Base-by-base conservation (phyloP, 192 early-diverging fungal species). In the Backusella sp. region DNA sequence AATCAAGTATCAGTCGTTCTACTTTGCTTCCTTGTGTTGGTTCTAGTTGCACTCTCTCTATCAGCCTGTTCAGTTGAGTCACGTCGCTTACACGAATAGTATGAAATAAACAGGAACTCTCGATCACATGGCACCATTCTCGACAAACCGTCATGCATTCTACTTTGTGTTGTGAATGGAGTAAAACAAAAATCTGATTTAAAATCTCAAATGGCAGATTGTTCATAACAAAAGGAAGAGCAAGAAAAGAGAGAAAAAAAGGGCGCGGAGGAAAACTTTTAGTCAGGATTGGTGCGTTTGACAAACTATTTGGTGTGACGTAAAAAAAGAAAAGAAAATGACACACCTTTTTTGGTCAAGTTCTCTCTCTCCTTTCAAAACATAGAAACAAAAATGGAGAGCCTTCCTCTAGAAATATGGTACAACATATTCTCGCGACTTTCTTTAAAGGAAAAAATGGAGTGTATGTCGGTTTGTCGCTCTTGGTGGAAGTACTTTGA, bases 181-280 rank as follows among this genome's bases (percentile, higher is more conserved):
- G 56, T 62, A 28, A 62, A 62, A 62, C 12, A 62, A 62, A 62
- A 28, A 62, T 28, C 9, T 62, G 56, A 62, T 62, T 62, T 62
- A 62, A 62, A 62, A 62, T 62, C 56, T 62, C 56, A 28, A 28
- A 15, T 26, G 56, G 56, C 23, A 62, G 23, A 3, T 26, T 62
- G 56, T 62, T 62, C 56, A 62, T 62, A 15, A 26, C 11, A 62
- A 62, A 62, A 59, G 21, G 8, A 59, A 23, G 3, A 4, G 4
- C 21, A 59, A 59, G 23, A 26, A 28, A 23, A 26, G 4, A 26
- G 1, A 62, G n/a, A 62, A 59, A 59, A 59, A 59, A 26, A 28
- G 2, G 23, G 56, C 56, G 56, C 11, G 53, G 53, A 59, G 53
- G 53, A 26, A 59, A 7, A 37, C 36, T 37, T 37, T 9, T 39